Percentiles rank a stretch among this genome's conserved stretches.
These are phyloP conservation scores for Flagelloscypha sp. DNA, from an alignment of 768 basidiomycete genomes.

Conservation along the genomic window DNA sequence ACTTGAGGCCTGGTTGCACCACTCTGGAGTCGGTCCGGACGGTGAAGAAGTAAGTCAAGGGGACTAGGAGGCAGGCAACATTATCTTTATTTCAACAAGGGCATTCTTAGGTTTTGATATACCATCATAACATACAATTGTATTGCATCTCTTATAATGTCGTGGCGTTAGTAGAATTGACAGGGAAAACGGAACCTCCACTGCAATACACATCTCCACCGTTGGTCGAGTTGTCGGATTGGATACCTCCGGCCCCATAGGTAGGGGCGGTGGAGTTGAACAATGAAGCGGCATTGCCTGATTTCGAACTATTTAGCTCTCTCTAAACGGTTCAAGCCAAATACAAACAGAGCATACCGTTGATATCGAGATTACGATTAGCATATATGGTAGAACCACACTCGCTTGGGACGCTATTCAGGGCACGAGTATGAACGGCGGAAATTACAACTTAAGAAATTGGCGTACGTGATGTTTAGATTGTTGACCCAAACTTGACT, in stretches of 20 bases:
- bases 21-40: too few species aligned
- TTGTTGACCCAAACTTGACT: background rate
- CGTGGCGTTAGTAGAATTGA: too few species aligned
- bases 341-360: too few species aligned
- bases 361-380: slow-evolving; percentile 1
- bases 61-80: slow-evolving; percentile 1
- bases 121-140: too few species aligned
- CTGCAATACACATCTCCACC: too few species aligned
- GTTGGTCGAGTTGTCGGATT: background rate
- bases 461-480: slow-evolving; percentile 1
- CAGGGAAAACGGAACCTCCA: too few species aligned
- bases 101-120: too few species aligned
- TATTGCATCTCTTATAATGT: too few species aligned
- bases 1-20: slow-evolving; percentile 74
- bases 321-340: too few species aligned
- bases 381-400: slow-evolving; percentile 1
- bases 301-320: too few species aligned
- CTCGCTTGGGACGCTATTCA: background rate
- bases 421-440: background rate
- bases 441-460: background rate
- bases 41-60: slow-evolving; percentile 17
- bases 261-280: background rate
- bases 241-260: slow-evolving; percentile 2
- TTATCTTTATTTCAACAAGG: too few species aligned
- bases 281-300: slow-evolving; percentile 2